Base-by-base conservation (phyloP, 192 early-diverging fungal species). In the Borealophlyctis nickersoniae region DNA sequence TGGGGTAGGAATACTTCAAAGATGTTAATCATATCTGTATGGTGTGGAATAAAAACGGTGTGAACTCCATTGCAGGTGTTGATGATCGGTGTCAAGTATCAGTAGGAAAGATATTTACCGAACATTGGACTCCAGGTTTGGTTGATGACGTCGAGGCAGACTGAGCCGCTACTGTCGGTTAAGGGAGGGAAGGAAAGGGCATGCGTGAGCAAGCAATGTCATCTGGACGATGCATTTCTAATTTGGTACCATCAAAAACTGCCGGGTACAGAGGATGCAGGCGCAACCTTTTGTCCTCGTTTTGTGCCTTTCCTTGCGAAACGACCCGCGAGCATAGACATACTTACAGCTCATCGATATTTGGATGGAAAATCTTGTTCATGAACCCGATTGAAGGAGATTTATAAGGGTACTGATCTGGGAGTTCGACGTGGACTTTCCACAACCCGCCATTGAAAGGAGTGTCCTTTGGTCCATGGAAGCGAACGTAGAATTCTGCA, bases 71-170 rank as follows among this genome's bases (percentile, higher is more conserved):
- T 19, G 26, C 28, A 13, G n/a, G n/a, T n/a, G n/a, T 48, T 48
- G 45, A 48, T 48, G 45, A 48, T n/a, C n/a, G n/a, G n/a, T n/a
- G n/a, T n/a, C n/a, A n/a, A n/a, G n/a, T n/a, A 0, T 24, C 45
- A 0, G 23, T 0, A 19, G n/a, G 36, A 23, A 32, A 52, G n/a
- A 36, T 33, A 68, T 54, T 63, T 78, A 93, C 91, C 93, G 82
- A 97, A 99, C 95, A 99, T 98, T 54, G 97, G 97, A 61, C 89
- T 92, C 97, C 97, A 99, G 9, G 95, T 97, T 72, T 99, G 97
- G 76, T 99, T 99, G 75, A 99, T 99, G 23, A 99, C 97, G 75
- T 99, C 97, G 67, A 99, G 78, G 72, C 97, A 99, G 29, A 99
- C 97, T 0, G 95, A 97, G 26, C 97, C 97, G 70, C 93, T 95